Base-by-base conservation (phyloP, 83 land plant genomes). In the Thuja plicata region DNA sequence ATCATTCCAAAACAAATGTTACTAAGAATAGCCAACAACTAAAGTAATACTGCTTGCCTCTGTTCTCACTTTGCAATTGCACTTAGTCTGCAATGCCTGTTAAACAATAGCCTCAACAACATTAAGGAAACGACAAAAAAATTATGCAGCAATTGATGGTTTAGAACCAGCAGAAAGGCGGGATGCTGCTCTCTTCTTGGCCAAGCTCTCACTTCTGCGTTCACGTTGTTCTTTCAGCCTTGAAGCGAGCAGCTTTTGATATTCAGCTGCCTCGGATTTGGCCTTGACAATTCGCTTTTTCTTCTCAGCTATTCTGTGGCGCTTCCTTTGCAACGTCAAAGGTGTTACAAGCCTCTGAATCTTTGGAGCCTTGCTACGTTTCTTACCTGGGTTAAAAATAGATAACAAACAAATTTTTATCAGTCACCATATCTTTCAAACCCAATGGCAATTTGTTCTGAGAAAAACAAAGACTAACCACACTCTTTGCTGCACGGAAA, bases 151-250 rank as follows among this genome's bases (percentile, higher is more conserved):
- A 38, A 85, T 38, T 30, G 91, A 93, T 60, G 94, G 90, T 86
- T 93, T 89, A 0, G 92, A 89, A 19, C 89, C 91, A 87, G 90
- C 89, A 85, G 94, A 93, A 57, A 91, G 92, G 70, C 89, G 87
- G 80, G 92, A 92, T 45, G 40, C 27, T 38, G 60, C 55, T 45
- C 97, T 90, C 88, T 88, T 94, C 92, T 94, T 94, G 32, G 96
- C 97, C 85, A 95, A 89, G 82, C 92, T 91, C 91, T 92, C 96
- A 88, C 94, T 95, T 30, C 97, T 80, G 73, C 93, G 94, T 7
- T 95, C 96, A 19, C 96, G 89, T 77, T 95, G 97, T 87, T 94
- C 96, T 91, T 94, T 94, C 89, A 95, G 81, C 80, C 97, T 83
- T 60, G 88, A 43, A 17, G 92, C 94, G 43, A 92, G 91, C 40